These are phyloP conservation scores for Eucalyptus erythrocorys DNA, from an alignment of 345 rosid genomes.

Conservation along the genomic window DNA sequence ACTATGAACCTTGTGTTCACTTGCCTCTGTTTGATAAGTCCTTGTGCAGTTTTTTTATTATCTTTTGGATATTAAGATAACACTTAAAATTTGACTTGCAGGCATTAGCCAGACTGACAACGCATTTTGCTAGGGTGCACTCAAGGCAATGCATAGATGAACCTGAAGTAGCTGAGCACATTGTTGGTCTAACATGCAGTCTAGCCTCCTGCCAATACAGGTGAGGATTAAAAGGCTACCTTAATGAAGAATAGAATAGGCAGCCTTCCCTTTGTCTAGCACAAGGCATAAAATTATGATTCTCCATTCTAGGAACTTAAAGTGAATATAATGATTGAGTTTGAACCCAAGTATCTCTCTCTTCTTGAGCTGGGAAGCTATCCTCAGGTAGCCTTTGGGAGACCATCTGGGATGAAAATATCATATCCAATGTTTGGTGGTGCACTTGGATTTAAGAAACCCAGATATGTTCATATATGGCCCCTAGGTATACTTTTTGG, in stretches of 20 bases:
- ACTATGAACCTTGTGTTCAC: neutral
- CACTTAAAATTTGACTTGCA: slow-evolving; percentile 4
- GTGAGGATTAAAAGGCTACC: slow-evolving; percentile 7
- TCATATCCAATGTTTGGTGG: neutral
- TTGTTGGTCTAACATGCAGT: slow-evolving; percentile 74
- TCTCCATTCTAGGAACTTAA: neutral
- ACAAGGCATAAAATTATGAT: neutral
- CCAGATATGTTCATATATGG: neutral
- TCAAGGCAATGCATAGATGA: slow-evolving; percentile 83
- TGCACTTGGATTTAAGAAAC: neutral
- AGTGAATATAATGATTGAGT: neutral
- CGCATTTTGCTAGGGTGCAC: slow-evolving; percentile 60
- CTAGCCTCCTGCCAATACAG: slow-evolving; percentile 85
- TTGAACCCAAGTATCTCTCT: neutral
- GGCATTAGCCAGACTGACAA: slow-evolving; percentile 67
- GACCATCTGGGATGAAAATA: neutral
- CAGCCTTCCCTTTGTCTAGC: neutral
- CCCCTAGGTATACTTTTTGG: neutral
- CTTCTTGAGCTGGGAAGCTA: neutral
- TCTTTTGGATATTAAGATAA: neutral
- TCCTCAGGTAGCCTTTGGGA: neutral
- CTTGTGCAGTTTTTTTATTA: neutral
- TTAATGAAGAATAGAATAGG: neutral
- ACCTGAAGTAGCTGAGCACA: slow-evolving; percentile 90
- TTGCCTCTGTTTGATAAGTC: neutral